Base-by-base conservation (phyloP, 129 eudicot genomes). In the Glebionis coronaria region DNA sequence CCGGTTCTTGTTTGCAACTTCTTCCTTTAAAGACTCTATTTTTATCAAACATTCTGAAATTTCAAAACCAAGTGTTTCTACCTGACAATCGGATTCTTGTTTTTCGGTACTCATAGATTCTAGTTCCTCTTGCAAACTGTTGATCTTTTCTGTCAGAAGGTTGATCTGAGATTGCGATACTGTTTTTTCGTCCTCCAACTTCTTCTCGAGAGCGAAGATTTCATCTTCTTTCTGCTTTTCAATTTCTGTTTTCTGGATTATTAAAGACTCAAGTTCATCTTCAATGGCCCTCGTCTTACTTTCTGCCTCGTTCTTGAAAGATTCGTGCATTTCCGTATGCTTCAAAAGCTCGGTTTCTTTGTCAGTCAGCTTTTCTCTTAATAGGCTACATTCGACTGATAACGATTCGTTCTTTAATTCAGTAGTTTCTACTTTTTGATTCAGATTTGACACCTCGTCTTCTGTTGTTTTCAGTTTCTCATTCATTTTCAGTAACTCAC, bases 201-300 rank as follows among this genome's bases (percentile, higher is more conserved):
- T 84, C 78, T 86, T 60, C 63, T 80, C n/a, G 45, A 84, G 79
- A 76, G 81, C 74, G 27, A 86, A 78, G 15, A 87, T 71, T 44
- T 84, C 87, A 16, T 81, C 80, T 29, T 82, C 81, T 71, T 82
- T 85, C 77, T 79, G 84, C 65, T 72, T 81, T 68, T 87, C 90
- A 2, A 80, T 51, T 70, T 90, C 89, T 12, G 63, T 78, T 74
- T 79, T 87, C 55, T 61, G 80, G 0, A 61, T 8, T 67, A 61
- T 71, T 53, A 78, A 9, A 14, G 82, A 72, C 23, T 76, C 88
- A 20, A 84, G 63, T 68, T 84, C 82, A 57, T 81, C 78, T 38
- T 79, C 78, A 67, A 84, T 73, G 54, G 77, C 83, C 50, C 61
- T 75, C 14, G 29, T 65, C 46, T 63, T 87, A 21, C 58, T 15